Conservation (phyloP, 495 filamentous ascomycete genomes). For the Neurospora tetraspora region DNA sequence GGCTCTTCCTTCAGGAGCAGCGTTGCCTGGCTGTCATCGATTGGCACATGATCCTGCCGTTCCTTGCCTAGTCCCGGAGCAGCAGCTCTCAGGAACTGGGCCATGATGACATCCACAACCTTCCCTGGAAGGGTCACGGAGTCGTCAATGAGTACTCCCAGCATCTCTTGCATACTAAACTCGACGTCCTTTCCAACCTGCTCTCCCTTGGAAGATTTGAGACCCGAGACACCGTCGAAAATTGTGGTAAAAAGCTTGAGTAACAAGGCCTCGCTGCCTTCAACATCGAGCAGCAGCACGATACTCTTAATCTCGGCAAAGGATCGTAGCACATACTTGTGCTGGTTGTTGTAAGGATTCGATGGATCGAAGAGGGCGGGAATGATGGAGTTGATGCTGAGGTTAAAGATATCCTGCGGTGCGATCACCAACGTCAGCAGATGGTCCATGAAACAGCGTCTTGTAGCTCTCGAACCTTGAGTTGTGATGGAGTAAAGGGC, state of each 20-base stretch:
- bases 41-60: slow-evolving; percentile 32
- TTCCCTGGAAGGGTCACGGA: slow-evolving; percentile 64
- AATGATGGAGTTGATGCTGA: slow-evolving; percentile 73
- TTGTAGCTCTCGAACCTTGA: slow-evolving; percentile 55
- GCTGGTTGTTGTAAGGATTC: slow-evolving; percentile 84
- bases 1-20: slow-evolving; percentile 76
- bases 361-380: slow-evolving; percentile 80
- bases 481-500: slow-evolving; percentile 78
- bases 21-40: slow-evolving; percentile 54
- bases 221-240: slow-evolving; percentile 85
- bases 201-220: slow-evolving; percentile 64
- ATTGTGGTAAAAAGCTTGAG: slow-evolving; percentile 72
- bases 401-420: slow-evolving; percentile 78
- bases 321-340: slow-evolving; percentile 80
- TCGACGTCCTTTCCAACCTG: slow-evolving; percentile 83
- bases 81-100: slow-evolving; percentile 85
- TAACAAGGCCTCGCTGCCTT: slow-evolving; percentile 63
- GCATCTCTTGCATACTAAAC: slow-evolving; percentile 76
- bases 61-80: slow-evolving; percentile 48
- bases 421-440: slow-evolving; percentile 5
- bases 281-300: slow-evolving; percentile 84
- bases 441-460: background rate
- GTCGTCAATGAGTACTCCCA: slow-evolving; percentile 83
- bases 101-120: slow-evolving; percentile 88
- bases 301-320: slow-evolving; percentile 91